Evolutionary conservation across 2,329 filamentous ascomycete species (phyloP).

Genomic region (Conoideocrella luteorostrata): DNA sequence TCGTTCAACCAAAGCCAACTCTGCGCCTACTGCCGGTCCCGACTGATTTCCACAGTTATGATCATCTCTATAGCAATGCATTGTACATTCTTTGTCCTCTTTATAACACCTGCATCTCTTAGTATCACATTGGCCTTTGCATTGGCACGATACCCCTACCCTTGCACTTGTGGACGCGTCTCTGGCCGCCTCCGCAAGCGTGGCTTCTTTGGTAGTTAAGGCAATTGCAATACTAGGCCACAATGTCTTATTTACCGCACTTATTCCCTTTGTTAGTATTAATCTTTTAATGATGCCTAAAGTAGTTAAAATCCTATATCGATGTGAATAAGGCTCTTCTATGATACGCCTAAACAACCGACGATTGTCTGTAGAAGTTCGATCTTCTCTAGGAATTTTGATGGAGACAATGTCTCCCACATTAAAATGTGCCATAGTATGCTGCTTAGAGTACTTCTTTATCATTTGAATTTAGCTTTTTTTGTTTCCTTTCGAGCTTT

Average conservation of each 20-base stretch:
- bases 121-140: conserved; percentile 5
- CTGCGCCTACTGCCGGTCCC: neutral
- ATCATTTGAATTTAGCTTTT: conserved; percentile 5
- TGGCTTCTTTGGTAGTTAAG: conserved; percentile 6
- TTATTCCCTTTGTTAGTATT: conserved; percentile 5
- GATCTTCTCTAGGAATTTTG: no score
- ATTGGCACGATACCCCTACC: conserved; percentile 5
- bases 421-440: no score
- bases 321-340: conserved; percentile 4
- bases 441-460: no score
- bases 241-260: conserved; percentile 3
- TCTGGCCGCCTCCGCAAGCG: conserved; percentile 2
- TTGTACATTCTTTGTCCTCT: conserved; percentile 5
- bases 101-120: conserved; percentile 7
- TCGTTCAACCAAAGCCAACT: conserved; percentile 5
- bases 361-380: no score
- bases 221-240: conserved; percentile 6
- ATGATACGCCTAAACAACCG: no score
- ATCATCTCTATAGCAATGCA: conserved; percentile 6
- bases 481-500: conserved; percentile 1
- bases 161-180: conserved; percentile 5
- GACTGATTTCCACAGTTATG: conserved; percentile 6
- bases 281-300: conserved; percentile 6
- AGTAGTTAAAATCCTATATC: conserved; percentile 3
- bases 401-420: no score